Base-by-base conservation (phyloP, 108 stramenopile species). In the Schizochytrium sp. region DNA sequence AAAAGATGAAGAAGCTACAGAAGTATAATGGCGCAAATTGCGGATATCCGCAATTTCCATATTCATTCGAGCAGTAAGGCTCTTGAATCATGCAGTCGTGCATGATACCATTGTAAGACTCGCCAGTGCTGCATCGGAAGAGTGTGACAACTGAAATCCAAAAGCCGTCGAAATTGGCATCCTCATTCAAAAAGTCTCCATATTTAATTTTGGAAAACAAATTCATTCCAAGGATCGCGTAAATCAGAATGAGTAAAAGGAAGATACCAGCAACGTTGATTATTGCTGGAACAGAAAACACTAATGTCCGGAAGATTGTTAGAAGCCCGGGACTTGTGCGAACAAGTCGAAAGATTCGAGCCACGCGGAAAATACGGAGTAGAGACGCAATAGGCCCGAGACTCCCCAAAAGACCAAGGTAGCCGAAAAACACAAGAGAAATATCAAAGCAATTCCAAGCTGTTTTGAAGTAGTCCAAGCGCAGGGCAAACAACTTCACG, bases 371-470 rank as follows among this genome's bases (percentile, higher is more conserved):
- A 46, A 47, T 61, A 3, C 91, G 88, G 3, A 91, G 57, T 40
- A 91, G 73, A 40, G 89, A 61, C 15, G 89, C 59, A 46, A 91
- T 42, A 7, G 47, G 15, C 4, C 88, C 87, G 38, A 89, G 28
- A 17, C 47, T 60, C 46, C 46, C 46, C 42, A 55, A 50, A 55
- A 92, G 46, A 46, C 91, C 91, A 4, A 92, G 47, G 61, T 72
- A 56, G 44, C 92, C 88, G 76, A 90, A 69, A 4, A 93, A 19
- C 7, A 94, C 94, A 58, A 94, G 88, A 61, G 89, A 76, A 47
- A 92, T 72, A 61, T 94, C 94, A 59, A 94, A 94, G 38, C 89
- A 53, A 72, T 94, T 94, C 93, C 93, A 94, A 46, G 72, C 61
- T n/a, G 87, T 59, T 46, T 41, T 60, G 88, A 93, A 93, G 91